A percentile compares a stretch with the other conserved stretches of the same genome.
These are phyloP conservation scores for Thraustotheca clavata DNA, from an alignment of 352 stramenopile genomes.

Conservation along the genomic window DNA sequence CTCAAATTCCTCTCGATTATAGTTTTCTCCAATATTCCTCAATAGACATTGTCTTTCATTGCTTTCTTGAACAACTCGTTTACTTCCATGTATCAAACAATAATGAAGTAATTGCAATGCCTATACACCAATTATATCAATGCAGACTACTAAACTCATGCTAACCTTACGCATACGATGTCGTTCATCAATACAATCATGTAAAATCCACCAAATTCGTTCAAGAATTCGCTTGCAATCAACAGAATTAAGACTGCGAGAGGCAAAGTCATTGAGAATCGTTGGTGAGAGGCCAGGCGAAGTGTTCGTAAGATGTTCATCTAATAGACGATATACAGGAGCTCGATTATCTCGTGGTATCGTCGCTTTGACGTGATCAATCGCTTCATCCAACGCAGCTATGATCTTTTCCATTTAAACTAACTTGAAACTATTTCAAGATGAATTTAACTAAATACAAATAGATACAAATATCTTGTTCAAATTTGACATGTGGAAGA, in stretches of 20 bases:
- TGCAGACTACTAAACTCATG: too few species aligned
- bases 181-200: slow-evolving; percentile 32
- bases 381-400: slow-evolving; percentile 47
- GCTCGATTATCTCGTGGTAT: slow-evolving; percentile 33
- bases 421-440: too few species aligned
- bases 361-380: slow-evolving; percentile 49
- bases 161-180: slow-evolving; percentile 49
- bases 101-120: slow-evolving; percentile 50
- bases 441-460: too few species aligned
- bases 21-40: slow-evolving; percentile 31
- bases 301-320: slow-evolving; percentile 35
- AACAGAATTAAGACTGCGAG: slow-evolving; percentile 58
- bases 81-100: slow-evolving; percentile 58
- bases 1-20: slow-evolving; percentile 67
- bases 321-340: slow-evolving; percentile 46
- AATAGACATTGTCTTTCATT: slow-evolving; percentile 27
- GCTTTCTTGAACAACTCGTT: slow-evolving; percentile 54
- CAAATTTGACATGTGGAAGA: too few species aligned
- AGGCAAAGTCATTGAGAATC: slow-evolving; percentile 49
- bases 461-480: too few species aligned
- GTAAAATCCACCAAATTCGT: slow-evolving; percentile 58
- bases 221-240: slow-evolving; percentile 66
- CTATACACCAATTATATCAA: slow-evolving; percentile 26
- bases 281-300: slow-evolving; percentile 37
- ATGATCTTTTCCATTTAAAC: slow-evolving; percentile 61